Evolutionary conservation across 2,329 filamentous ascomycete species (phyloP).

Genomic region (Venturia carpophila): DNA sequence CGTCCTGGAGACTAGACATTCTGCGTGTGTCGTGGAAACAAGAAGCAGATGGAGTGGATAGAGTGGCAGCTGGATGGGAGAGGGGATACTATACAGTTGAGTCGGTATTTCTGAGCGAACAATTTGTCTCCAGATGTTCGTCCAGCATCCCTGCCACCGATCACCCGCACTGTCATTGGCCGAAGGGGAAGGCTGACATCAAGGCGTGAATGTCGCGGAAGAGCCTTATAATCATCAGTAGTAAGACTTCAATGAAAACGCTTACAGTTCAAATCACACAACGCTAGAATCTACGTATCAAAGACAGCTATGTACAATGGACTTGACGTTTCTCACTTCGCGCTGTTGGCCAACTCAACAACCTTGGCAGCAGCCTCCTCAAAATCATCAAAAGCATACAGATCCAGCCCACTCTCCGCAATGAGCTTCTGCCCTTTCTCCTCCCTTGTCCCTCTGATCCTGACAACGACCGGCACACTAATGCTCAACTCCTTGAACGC

Average conservation of each 20-base stretch:
- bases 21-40: neutral
- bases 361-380: slow-evolving; percentile 63
- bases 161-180: neutral
- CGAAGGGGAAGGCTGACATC: neutral
- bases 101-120: too few relatives aligned
- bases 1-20: neutral
- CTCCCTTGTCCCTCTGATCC: slow-evolving; percentile 69
- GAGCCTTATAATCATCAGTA: too few relatives aligned
- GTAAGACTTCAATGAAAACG: too few relatives aligned
- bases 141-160: neutral
- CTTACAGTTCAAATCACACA: too few relatives aligned
- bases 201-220: too few relatives aligned
- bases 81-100: neutral
- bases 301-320: neutral
- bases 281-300: neutral
- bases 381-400: slow-evolving; percentile 68
- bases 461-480: slow-evolving; percentile 63
- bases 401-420: slow-evolving; percentile 55
- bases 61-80: too few relatives aligned
- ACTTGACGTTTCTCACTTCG: neutral
- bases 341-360: slow-evolving; percentile 3
- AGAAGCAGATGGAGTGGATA: neutral
- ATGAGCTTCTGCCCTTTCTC: slow-evolving; percentile 62
- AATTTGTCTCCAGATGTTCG: neutral
- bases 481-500: slow-evolving; percentile 61